phyloP scores from a whole-genome alignment of 148 eudicot genomes.

The Rhododendron ferrugineum region DNA sequence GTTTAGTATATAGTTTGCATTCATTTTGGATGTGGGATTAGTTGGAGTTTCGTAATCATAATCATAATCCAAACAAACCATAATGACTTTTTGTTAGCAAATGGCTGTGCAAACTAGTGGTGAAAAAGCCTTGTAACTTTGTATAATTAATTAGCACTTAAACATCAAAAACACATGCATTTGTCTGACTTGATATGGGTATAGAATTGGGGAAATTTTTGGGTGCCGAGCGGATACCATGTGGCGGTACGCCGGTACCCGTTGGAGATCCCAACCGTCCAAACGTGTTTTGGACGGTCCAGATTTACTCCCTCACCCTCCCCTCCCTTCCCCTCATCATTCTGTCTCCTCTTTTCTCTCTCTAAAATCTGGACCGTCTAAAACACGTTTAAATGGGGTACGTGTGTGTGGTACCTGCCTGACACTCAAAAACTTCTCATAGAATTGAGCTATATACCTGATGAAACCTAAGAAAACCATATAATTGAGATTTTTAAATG shows the following conservation, averaged over 20 bases:
- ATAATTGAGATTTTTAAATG: neutral
- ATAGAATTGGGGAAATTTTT: too few species aligned
- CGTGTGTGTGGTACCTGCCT: too few species aligned
- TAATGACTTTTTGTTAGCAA: neutral
- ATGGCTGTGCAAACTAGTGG: neutral
- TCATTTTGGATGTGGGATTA: neutral
- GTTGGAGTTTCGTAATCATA: neutral
- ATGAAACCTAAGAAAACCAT: too few species aligned
- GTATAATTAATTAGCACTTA: neutral
- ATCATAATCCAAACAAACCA: neutral
- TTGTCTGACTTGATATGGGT: neutral
- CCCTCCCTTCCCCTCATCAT: too few species aligned
- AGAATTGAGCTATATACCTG: neutral
- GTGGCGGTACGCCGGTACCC: too few species aligned
- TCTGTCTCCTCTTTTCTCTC: too few species aligned
- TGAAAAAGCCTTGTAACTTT: neutral
- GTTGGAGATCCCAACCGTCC: too few species aligned
- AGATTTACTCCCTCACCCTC: too few species aligned
- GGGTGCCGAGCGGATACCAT: too few species aligned
- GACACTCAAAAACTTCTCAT: neutral
- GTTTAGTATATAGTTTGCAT: neutral
- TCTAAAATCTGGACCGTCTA: too few species aligned
- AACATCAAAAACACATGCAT: neutral
- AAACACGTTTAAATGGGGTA: too few species aligned
- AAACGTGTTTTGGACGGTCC: too few species aligned